These are phyloP conservation scores for Chrysosporium queenslandicum DNA, from an alignment of 2,329 filamentous ascomycete species.

Conservation along the genomic window DNA sequence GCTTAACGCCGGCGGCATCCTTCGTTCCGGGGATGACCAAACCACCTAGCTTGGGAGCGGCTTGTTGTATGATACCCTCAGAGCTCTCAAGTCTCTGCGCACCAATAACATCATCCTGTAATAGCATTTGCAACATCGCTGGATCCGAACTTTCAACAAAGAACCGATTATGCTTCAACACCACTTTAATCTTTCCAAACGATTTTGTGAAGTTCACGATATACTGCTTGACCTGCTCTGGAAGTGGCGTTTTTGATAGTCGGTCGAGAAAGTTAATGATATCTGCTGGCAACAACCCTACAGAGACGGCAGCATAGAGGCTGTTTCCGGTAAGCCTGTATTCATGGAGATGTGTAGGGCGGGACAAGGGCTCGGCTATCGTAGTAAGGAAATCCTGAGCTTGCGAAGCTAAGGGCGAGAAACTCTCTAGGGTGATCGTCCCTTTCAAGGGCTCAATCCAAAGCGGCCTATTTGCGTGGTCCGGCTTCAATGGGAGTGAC, in stretches of 20 bases:
- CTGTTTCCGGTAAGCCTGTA: constrained; percentile 87
- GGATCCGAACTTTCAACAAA: constrained; percentile 89
- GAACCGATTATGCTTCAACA: constrained; percentile 88
- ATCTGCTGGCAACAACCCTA: constrained; percentile 79
- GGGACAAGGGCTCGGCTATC: constrained; percentile 83
- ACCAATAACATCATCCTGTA: constrained; percentile 74
- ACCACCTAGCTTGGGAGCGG: constrained; percentile 74
- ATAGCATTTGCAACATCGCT: constrained; percentile 71
- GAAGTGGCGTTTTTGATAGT: constrained; percentile 79
- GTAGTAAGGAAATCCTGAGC: constrained; percentile 94
- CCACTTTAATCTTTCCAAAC: constrained; percentile 91
- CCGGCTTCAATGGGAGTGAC: constrained; percentile 69
- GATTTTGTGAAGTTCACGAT: constrained; percentile 75
- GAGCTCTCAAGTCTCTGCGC: constrained; percentile 63
- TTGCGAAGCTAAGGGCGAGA: constrained; percentile 74
- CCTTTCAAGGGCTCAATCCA: constrained; percentile 87
- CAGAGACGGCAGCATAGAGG: constrained; percentile 87
- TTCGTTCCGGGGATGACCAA: constrained; percentile 91
- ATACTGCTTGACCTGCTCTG: constrained; percentile 68
- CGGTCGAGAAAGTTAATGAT: constrained; percentile 82
- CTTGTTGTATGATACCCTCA: constrained; percentile 65
- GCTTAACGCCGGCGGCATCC: constrained; percentile 77
- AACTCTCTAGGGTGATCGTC: constrained; percentile 86
- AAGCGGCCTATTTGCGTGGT: constrained; percentile 79
- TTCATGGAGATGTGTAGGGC: constrained; percentile 85